These are phyloP conservation scores for Ophiostoma novo-ulmi DNA, from an alignment of 2,329 filamentous ascomycete genomes.

Conservation along the genomic window DNA sequence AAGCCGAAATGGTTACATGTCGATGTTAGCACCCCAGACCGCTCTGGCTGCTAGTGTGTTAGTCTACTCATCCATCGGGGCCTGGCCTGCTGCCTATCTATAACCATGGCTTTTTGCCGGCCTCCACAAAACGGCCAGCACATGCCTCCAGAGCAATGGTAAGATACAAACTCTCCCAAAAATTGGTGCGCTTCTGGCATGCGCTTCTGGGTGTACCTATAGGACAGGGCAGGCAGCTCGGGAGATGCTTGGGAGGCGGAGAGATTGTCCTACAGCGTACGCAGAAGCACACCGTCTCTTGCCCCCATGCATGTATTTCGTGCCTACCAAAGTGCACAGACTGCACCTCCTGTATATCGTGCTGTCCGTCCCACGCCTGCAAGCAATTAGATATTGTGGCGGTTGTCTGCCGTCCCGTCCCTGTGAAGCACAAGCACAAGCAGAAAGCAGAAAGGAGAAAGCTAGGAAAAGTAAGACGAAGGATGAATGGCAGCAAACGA, in stretches of 20 bases:
- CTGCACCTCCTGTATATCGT: not conserved
- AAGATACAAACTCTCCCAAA: not conserved
- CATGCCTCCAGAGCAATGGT: not conserved
- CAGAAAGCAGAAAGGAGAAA: not conserved
- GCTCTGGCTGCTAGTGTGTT: slow-evolving; percentile 1
- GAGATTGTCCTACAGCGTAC: slow-evolving; percentile 19
- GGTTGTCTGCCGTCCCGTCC: slow-evolving; percentile 2
- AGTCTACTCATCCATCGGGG: not conserved
- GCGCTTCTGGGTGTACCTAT: not conserved
- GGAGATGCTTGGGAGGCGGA: not conserved
- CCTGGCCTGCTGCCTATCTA: not conserved
- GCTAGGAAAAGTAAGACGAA: not conserved
- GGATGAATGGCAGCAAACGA: not conserved
- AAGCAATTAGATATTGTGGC: not conserved
- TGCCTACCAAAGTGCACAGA: not conserved
- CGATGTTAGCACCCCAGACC: slow-evolving; percentile 5
- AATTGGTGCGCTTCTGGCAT: not conserved
- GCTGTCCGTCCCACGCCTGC: slow-evolving; percentile 6
- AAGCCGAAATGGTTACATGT: not conserved
- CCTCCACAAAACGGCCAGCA: slow-evolving; percentile 5
- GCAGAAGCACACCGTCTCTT: slow-evolving; percentile 14
- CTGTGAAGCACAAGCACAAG: not conserved
- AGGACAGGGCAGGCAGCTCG: not conserved
- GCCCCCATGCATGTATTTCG: not conserved
- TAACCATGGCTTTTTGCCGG: not conserved